phyloP scores from a whole-genome alignment of 2,329 filamentous ascomycete genomes.

The Monascus ruber region DNA sequence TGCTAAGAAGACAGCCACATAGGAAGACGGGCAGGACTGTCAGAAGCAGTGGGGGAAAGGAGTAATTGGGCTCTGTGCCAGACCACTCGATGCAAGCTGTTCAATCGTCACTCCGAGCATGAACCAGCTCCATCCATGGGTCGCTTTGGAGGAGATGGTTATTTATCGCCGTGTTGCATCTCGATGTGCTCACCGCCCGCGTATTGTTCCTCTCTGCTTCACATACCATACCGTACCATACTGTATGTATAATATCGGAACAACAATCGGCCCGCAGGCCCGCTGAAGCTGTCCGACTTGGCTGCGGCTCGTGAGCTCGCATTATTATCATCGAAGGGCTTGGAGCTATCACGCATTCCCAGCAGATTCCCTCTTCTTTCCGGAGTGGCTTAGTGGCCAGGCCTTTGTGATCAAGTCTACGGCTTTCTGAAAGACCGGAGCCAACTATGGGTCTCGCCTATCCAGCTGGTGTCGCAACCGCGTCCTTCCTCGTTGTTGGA shows the following conservation, averaged over 20 bases:
- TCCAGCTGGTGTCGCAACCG: constrained; percentile 55
- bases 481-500: constrained; percentile 62
- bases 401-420: constrained; percentile 11
- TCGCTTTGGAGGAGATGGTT: constrained; percentile 18
- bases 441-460: constrained; percentile 60
- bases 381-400: constrained; percentile 3
- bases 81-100: background rate
- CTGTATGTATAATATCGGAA: no score
- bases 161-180: no score
- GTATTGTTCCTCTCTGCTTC: background rate
- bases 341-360: no score
- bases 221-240: no score
- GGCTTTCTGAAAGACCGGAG: constrained; percentile 9
- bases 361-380: constrained; percentile 1
- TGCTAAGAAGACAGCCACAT: no score
- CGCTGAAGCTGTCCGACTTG: no score
- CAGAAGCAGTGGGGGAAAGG: background rate
- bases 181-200: constrained; percentile 4
- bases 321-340: no score
- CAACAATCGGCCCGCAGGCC: no score
- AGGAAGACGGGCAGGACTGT: no score
- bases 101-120: constrained; percentile 5
- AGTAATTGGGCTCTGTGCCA: background rate
- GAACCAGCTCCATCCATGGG: constrained; percentile 11
- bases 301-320: no score